Base-by-base conservation (phyloP, 441 rosid species). In the California macrophylla region DNA sequence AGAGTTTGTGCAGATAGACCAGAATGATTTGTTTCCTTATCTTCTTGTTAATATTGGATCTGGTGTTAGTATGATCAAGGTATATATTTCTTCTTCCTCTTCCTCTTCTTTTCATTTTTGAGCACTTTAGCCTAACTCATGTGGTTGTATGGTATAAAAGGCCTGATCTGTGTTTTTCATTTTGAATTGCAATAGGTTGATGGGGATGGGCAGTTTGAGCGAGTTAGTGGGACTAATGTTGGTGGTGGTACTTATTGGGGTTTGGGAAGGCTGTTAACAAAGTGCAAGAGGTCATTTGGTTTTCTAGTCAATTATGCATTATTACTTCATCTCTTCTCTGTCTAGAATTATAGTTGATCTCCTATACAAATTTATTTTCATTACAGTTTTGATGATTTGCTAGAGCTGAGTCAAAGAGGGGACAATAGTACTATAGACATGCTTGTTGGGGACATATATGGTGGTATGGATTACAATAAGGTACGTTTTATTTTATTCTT, bases 231-330 rank as follows among this genome's bases (percentile, higher is more conserved):
- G 61, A 95, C 99, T 66, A 95, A 93, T 83, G 96, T 90, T 70
- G 99, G 99, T 12, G 99, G 99, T 77, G 99, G 99, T 65, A 92
- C 99, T 66, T 95, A 89, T 45, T 95, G 95, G 97, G 99, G 99
- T 52, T 81, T 95, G 84, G 99, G 99, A 79, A 89, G 85, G 83
- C 89, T 95, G 71, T 76, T 95, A 69, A 95, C 98, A 13, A 95
- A 91, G 82, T 95, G 98, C 93, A 91, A 87, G 75, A 95, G 96
- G 99, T 95, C 26, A 69, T 56, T 30, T 26, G 75, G 32, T 77
- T 60, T 69, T 78, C 69, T 63, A 38, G 36, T 30, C 30, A 15
- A 16, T 69, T 68, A 26, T 60, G 16, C 32, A 60, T 60, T 60
- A 26, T 15, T 60, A 26, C 8, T 60, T 69, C 75, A 0, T 28